phyloP scores from a whole-genome alignment of 1,284 basidiomycete species.

The Puccinia brachypodii region DNA sequence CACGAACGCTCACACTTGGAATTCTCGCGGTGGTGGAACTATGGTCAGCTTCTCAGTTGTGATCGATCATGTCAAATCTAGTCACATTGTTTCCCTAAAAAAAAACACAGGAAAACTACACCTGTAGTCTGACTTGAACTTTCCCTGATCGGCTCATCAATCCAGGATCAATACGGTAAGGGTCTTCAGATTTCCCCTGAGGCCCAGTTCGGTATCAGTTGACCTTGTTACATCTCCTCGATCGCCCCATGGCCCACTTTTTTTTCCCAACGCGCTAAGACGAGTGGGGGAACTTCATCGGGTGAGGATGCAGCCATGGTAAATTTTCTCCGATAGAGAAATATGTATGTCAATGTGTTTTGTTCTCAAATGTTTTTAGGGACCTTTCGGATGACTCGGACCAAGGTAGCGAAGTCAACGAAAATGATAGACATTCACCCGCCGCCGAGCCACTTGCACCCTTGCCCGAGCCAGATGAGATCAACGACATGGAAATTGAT shows the following conservation, averaged over 20 bases:
- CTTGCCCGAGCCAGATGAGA: slow-evolving; percentile 42
- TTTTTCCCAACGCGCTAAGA: slow-evolving; percentile 22
- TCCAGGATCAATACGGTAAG: slow-evolving; percentile 46
- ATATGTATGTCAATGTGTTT: neutral
- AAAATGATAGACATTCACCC: slow-evolving; percentile 19
- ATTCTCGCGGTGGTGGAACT: neutral
- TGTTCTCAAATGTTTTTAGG: neutral
- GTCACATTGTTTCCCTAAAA: slow-evolving; percentile 10
- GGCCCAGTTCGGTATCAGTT: neutral
- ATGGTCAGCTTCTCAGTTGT: slow-evolving; percentile 20
- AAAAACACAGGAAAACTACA: no score
- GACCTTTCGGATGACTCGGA: slow-evolving; percentile 47
- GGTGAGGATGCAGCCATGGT: neutral
- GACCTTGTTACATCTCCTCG: neutral
- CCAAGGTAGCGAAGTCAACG: slow-evolving; percentile 17
- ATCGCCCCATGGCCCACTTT: neutral
- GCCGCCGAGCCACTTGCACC: slow-evolving; percentile 19
- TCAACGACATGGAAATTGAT: slow-evolving; percentile 43
- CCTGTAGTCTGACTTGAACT: slow-evolving; percentile 6
- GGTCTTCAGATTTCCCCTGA: neutral
- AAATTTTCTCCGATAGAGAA: neutral
- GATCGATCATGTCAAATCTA: neutral
- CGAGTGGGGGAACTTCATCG: slow-evolving; percentile 48
- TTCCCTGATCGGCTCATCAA: neutral
- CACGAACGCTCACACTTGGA: neutral